phyloP scores from a whole-genome alignment of 2,329 filamentous ascomycete species.

The Leptographium radiaticola region DNA sequence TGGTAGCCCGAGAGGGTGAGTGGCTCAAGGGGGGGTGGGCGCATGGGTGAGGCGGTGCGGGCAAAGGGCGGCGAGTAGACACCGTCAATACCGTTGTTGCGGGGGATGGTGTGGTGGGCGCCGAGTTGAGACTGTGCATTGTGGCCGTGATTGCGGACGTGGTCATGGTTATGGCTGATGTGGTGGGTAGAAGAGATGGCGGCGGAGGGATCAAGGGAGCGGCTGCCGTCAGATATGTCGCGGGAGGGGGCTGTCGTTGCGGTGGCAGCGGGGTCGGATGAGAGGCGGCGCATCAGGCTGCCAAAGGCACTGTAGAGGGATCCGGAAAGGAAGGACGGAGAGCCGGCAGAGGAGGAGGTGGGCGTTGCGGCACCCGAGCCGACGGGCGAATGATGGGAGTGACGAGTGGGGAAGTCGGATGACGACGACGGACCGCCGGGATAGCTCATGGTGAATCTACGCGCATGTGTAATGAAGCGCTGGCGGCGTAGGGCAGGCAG shows the following conservation, averaged over 20 bases:
- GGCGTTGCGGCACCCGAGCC: constrained; percentile 8
- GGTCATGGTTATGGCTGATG: constrained; percentile 7
- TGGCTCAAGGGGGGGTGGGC: constrained; percentile 78
- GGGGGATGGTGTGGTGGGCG: background rate
- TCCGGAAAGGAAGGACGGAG: constrained; percentile 18
- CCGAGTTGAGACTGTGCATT: background rate
- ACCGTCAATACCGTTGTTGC: constrained; percentile 10
- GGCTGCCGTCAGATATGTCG: constrained; percentile 4
- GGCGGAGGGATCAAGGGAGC: constrained; percentile 1
- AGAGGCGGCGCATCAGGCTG: constrained; percentile 56
- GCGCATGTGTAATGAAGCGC: background rate
- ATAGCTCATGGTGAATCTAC: background rate
- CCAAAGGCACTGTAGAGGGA: constrained; percentile 34
- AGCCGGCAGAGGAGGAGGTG: constrained; percentile 15
- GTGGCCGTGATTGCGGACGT: background rate
- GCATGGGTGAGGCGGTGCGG: constrained; percentile 64
- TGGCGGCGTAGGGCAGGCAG: background rate
- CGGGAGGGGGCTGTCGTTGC: constrained; percentile 12
- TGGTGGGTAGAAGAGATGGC: background rate
- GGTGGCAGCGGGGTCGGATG: constrained; percentile 27
- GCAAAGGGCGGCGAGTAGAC: constrained; percentile 28
- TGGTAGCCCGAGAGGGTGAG: constrained; percentile 56
- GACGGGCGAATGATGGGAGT: constrained; percentile 3
- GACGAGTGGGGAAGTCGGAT: constrained; percentile 1
- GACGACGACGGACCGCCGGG: background rate